Percentiles rank a stretch among this genome's conserved stretches.
These are phyloP conservation scores for Tulasnella calospora DNA, from an alignment of 768 basidiomycete genomes.

Conservation along the genomic window DNA sequence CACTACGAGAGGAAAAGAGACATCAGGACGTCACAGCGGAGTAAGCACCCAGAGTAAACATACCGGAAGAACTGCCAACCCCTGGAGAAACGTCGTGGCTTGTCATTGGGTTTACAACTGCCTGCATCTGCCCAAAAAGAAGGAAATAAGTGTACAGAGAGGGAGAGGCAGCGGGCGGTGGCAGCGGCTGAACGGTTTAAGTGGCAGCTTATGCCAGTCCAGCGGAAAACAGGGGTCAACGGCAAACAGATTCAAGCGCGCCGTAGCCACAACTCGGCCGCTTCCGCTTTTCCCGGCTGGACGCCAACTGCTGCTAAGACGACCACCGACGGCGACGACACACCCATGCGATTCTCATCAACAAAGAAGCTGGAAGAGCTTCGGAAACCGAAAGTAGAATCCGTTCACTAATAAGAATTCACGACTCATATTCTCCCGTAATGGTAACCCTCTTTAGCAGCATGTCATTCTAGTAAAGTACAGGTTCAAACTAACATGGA, in stretches of 20 bases:
- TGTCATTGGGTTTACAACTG: neutral
- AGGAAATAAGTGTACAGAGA: constrained; percentile 2
- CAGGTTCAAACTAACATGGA: neutral
- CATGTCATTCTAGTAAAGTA: neutral
- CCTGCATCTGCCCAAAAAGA: neutral
- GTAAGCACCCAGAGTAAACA: neutral
- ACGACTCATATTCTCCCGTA: neutral
- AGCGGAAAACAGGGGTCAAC: neutral
- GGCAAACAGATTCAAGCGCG: constrained; percentile 4
- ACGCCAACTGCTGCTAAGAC: constrained; percentile 6
- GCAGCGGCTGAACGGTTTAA: neutral
- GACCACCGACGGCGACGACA: neutral
- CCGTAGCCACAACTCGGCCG: neutral
- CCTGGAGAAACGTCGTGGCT: neutral
- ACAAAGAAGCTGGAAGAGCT: neutral
- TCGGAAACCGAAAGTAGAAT: neutral
- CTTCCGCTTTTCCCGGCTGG: neutral
- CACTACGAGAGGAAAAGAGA: neutral
- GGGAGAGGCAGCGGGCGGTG: neutral
- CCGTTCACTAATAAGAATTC: neutral
- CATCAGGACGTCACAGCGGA: constrained; percentile 1
- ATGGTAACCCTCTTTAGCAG: neutral
- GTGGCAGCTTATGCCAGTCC: neutral
- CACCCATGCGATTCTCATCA: constrained; percentile 2
- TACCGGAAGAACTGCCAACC: neutral